Percentiles rank a stretch among this genome's conserved stretches.
These are phyloP conservation scores for Solanum tarijense DNA, from an alignment of 257 asterid species.

Conservation along the genomic window DNA sequence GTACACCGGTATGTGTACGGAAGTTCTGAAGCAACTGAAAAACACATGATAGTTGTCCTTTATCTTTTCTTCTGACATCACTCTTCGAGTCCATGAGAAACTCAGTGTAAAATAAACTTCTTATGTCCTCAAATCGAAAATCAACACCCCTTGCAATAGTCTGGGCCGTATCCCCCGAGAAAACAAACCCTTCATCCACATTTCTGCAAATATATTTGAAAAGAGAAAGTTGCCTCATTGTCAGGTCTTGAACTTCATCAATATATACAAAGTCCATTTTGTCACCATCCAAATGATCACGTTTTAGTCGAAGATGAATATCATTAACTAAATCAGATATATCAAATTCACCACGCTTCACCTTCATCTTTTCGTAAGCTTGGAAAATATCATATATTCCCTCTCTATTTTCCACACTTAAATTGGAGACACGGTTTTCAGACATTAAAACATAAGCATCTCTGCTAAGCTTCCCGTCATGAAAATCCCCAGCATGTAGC, in stretches of 20 bases:
- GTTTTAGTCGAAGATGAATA: constrained; percentile 34
- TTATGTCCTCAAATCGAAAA: constrained; percentile 52
- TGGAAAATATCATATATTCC: constrained; percentile 36
- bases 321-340: constrained; percentile 50
- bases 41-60: constrained; percentile 28
- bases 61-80: constrained; percentile 18
- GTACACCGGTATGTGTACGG: constrained; percentile 60
- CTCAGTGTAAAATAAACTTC: constrained; percentile 47
- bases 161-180: constrained; percentile 64
- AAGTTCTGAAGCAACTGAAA: constrained; percentile 46
- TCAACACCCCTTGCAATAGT: constrained; percentile 60
- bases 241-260: constrained; percentile 67
- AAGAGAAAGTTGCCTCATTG: constrained; percentile 50
- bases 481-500: constrained; percentile 1
- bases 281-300: constrained; percentile 23
- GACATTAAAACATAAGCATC: constrained; percentile 32
- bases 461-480: constrained; percentile 27
- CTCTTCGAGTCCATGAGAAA: constrained; percentile 22
- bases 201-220: constrained; percentile 47
- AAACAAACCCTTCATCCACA: constrained; percentile 53
- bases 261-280: constrained; percentile 68
- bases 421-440: constrained; percentile 27
- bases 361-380: constrained; percentile 50
- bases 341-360: constrained; percentile 42
- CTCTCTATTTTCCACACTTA: constrained; percentile 23